phyloP scores from a whole-genome alignment of 805 yeast genomes.

The Myxozyma kluyveri region DNA sequence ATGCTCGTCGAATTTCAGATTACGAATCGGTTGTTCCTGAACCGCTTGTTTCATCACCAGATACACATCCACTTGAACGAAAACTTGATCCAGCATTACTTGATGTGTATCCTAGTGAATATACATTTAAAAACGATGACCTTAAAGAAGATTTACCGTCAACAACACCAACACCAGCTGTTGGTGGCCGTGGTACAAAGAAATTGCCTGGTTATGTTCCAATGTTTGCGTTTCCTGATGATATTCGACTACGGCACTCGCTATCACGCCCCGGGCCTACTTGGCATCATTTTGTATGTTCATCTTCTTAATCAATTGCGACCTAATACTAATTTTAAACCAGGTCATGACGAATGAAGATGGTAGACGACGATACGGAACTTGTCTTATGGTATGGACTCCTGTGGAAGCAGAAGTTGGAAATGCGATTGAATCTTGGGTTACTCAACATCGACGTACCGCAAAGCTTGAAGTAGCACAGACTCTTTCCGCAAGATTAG shows the following conservation, averaged over 20 bases:
- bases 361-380: constrained; percentile 20
- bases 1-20: constrained; percentile 22
- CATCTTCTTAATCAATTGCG: not conserved
- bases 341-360: constrained; percentile 26
- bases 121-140: not conserved
- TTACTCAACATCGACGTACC: constrained; percentile 11
- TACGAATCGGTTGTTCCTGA: constrained; percentile 26
- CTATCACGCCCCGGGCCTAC: constrained; percentile 20
- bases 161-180: not conserved
- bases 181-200: not conserved
- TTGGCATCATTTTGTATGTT: constrained; percentile 26
- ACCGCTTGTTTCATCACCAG: constrained; percentile 17
- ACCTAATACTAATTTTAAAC: too few species aligned
- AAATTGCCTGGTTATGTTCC: constrained; percentile 27
- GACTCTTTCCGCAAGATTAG: constrained; percentile 6
- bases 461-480: constrained; percentile 25
- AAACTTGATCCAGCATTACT: constrained; percentile 26
- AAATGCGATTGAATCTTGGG: constrained; percentile 20
- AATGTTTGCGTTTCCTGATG: constrained; percentile 31
- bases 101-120: constrained; percentile 16
- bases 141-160: too few species aligned
- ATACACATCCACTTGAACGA: constrained; percentile 23
- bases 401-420: constrained; percentile 16
- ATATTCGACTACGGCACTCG: constrained; percentile 17
- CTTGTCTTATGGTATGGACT: constrained; percentile 25